These are phyloP conservation scores for Puccinellia tenuiflora DNA, from an alignment of 176 grass and related monocot species.

Conservation along the genomic window DNA sequence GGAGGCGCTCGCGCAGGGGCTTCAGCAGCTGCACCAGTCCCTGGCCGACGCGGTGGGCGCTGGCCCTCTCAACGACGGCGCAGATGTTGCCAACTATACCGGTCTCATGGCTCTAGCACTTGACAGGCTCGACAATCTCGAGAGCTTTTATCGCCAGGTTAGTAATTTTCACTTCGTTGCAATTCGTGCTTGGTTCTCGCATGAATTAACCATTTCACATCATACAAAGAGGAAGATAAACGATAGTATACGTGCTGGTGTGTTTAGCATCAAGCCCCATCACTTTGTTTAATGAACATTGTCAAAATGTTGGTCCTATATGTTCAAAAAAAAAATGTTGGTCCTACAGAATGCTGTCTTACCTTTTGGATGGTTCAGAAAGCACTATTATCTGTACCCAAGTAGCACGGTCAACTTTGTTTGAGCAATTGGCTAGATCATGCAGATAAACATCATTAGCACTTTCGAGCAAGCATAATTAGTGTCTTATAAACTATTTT, in stretches of 20 bases:
- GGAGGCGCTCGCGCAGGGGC: slow-evolving; percentile 75
- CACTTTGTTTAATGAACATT: not conserved
- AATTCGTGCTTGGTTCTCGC: not conserved
- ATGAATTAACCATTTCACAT: not conserved
- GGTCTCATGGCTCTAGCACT: slow-evolving; percentile 60
- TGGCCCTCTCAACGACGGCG: slow-evolving; percentile 40
- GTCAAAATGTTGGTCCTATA: slow-evolving; percentile 1
- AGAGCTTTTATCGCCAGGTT: slow-evolving; percentile 80
- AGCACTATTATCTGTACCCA: not conserved
- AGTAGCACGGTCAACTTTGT: slow-evolving; percentile 2
- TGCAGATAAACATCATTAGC: slow-evolving; percentile 31
- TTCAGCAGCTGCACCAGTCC: slow-evolving; percentile 64
- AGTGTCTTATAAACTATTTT: not conserved
- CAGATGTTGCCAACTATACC: slow-evolving; percentile 51
- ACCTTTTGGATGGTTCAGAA: not conserved
- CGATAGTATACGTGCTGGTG: not conserved
- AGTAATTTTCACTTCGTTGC: not conserved
- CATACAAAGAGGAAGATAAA: not conserved
- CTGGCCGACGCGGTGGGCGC: slow-evolving; percentile 54
- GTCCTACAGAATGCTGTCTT: slow-evolving; percentile 9
- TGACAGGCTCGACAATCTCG: slow-evolving; percentile 61
- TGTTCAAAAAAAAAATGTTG: too few relatives aligned
- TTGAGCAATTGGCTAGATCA: not conserved
- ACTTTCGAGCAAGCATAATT: slow-evolving; percentile 35
- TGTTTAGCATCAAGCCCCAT: not conserved